Conservation (phyloP, 2,329 filamentous ascomycete genomes). For the Verticillium isaacii region DNA sequence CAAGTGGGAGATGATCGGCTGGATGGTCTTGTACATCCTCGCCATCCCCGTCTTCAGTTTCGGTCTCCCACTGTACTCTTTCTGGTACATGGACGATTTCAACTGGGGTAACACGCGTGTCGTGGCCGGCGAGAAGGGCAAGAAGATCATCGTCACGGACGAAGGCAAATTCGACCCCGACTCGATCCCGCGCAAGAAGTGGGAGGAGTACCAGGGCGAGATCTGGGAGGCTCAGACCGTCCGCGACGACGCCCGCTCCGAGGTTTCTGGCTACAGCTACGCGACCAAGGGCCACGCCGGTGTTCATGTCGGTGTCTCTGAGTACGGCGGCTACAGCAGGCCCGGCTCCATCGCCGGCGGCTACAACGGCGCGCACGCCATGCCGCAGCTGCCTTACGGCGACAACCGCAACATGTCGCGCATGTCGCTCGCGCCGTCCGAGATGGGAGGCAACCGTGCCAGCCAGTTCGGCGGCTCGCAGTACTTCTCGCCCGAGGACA, state of each 20-base stretch:
- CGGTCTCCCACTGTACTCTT: conserved; percentile 84
- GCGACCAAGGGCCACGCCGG: conserved; percentile 71
- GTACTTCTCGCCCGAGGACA: conserved; percentile 59
- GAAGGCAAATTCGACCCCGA: conserved; percentile 96
- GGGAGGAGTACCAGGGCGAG: conserved; percentile 98
- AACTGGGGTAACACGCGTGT: conserved; percentile 98
- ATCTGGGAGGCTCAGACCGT: conserved; percentile 91
- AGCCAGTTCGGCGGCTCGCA: conserved; percentile 58
- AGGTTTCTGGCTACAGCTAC: conserved; percentile 91
- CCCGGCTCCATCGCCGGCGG: conserved; percentile 45
- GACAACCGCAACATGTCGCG: conserved; percentile 49
- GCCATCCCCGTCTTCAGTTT: conserved; percentile 91
- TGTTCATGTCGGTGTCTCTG: conserved; percentile 46
- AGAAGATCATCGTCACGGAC: conserved; percentile 89
- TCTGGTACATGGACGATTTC: conserved; percentile 99
- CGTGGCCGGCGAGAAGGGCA: conserved; percentile 87
- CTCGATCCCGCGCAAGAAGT: conserved; percentile 94
- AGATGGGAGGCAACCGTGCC: conserved; percentile 54
- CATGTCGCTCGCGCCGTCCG: conserved; percentile 75
- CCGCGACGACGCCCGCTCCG: conserved; percentile 76
- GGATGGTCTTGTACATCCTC: conserved; percentile 94
- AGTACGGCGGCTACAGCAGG: conserved; percentile 64
- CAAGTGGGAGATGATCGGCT: conserved; percentile 99
- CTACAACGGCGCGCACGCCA: conserved; percentile 33
- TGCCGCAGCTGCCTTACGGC: conserved; percentile 42